Percentiles rank a stretch among this genome's conserved stretches.
Evolutionary conservation across 75 land plant species (phyloP).

Genomic region (Pinus albicaulis): DNA sequence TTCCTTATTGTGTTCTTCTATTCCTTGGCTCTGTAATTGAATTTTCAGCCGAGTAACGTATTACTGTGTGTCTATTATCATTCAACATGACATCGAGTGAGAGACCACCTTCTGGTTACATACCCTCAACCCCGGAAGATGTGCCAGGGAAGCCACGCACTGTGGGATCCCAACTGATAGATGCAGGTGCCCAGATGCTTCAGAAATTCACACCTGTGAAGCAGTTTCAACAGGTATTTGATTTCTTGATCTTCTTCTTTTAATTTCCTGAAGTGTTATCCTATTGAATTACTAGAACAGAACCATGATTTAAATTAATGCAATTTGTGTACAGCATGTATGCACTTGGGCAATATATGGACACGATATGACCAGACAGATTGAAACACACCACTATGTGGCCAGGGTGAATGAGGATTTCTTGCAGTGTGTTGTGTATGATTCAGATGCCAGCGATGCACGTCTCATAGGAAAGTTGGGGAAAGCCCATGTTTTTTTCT

Average conservation of each 20-base stretch:
- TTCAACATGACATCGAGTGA: conserved; percentile 64
- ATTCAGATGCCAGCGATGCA: conserved; percentile 59
- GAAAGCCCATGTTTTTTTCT: no score
- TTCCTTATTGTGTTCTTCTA: no score
- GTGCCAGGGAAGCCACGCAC: conserved; percentile 56
- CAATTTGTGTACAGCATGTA: conserved; percentile 49
- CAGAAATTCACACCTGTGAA: conserved; percentile 82
- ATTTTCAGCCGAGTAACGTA: no score
- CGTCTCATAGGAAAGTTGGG: conserved; percentile 70
- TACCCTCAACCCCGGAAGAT: conserved; percentile 31
- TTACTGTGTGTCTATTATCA: no score
- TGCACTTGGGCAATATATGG: conserved; percentile 78
- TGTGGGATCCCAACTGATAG: conserved; percentile 47
- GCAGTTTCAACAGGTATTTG: conserved; percentile 48
- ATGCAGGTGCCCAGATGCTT: conserved; percentile 58
- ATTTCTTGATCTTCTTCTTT: neutral
- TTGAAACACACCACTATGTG: conserved; percentile 86
- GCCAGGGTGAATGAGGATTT: conserved; percentile 81
- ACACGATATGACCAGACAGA: conserved; percentile 88
- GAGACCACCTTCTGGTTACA: conserved; percentile 19
- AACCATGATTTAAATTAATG: neutral
- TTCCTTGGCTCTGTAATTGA: no score
- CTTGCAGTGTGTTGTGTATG: conserved; percentile 92
- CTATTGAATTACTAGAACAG: no score
- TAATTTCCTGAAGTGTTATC: neutral